phyloP scores from a whole-genome alignment of 2,329 filamentous ascomycete species.

The Westerdykella aurantiaca region DNA sequence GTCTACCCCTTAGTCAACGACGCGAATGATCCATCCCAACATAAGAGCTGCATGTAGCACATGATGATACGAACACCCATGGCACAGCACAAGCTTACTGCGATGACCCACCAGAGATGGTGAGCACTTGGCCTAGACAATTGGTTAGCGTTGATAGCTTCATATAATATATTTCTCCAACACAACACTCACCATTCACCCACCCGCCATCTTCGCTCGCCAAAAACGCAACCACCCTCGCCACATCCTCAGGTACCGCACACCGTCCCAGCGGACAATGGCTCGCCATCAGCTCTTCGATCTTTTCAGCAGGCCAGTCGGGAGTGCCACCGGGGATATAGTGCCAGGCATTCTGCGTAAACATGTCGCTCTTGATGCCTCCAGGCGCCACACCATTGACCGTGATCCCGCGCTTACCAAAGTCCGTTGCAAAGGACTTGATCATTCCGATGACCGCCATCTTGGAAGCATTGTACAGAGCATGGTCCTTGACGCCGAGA shows the following conservation, averaged over 20 bases:
- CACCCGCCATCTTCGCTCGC: conserved; percentile 38
- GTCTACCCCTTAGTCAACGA: too few relatives aligned
- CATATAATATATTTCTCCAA: not conserved
- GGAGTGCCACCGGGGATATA: conserved; percentile 46
- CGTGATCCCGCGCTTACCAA: conserved; percentile 61
- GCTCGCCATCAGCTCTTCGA: conserved; percentile 46
- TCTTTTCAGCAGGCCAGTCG: conserved; percentile 47
- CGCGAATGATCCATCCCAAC: too few relatives aligned
- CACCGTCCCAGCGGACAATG: conserved; percentile 47
- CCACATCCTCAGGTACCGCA: conserved; percentile 44
- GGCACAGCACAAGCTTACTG: conserved; percentile 21
- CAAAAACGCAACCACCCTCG: conserved; percentile 39
- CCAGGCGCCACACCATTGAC: conserved; percentile 69
- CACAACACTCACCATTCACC: conserved; percentile 29
- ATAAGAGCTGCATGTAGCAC: too few relatives aligned
- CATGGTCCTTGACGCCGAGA: conserved; percentile 64
- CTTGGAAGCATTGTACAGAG: conserved; percentile 66
- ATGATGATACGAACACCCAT: too few relatives aligned
- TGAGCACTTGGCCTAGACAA: conserved; percentile 34
- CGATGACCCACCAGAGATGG: conserved; percentile 38
- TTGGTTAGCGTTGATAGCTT: conserved; percentile 1
- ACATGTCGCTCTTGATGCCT: conserved; percentile 74
- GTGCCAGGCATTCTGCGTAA: conserved; percentile 57
- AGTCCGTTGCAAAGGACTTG: conserved; percentile 66
- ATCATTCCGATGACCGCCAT: conserved; percentile 68